Evolutionary conservation across 2,329 filamentous ascomycete genomes (phyloP), one percentile per base, ranked within the genome.

Genomic region (Penicillium expansum): DNA sequence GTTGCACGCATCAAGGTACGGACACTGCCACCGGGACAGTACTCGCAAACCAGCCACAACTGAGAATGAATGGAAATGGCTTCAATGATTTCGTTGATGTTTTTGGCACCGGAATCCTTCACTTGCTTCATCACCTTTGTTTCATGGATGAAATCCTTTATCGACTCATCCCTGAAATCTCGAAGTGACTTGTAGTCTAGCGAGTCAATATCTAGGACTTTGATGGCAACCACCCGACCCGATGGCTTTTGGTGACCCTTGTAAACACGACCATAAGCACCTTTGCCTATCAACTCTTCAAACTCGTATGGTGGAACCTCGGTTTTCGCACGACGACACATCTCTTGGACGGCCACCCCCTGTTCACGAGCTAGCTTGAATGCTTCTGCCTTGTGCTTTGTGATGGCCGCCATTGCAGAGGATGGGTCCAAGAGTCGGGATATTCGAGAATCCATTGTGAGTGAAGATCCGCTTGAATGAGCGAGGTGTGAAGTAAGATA

Each of bases 21-120:
- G 7, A 88, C 81, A 71, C 85, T 88, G 51, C 85, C 85, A 62
- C 85, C 85, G 27, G 85, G 85, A 60, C 84, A 86, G 67, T 87
- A 87, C 68, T 87, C 85, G 69, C 82, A 86, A 53, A 88, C 80
- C 60, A 88, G 81, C 85, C 85, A 88, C 22, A 88, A 74, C 63
- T 87, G 84, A 50, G 83, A 84, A 62, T 87, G 83, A 22, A 87
- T 80, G 4, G 83, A 81, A 43, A 86, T 82, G 0, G 85, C 84
- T 63, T 87, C 85, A 59, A 86, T 83, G 39, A 88, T 80, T 58
- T 83, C 79, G 59, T 87, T 88, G 64, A 88, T 82, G 57, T 86
- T 86, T 61, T 81, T 80, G 2, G 84, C 85, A 38, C 80, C 82
- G 56, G 82, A 81, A 62, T 86, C 84, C 66, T 84, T 83, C 10